Base-by-base conservation (phyloP, 495 filamentous ascomycete species). In the Talaromyces liani region DNA sequence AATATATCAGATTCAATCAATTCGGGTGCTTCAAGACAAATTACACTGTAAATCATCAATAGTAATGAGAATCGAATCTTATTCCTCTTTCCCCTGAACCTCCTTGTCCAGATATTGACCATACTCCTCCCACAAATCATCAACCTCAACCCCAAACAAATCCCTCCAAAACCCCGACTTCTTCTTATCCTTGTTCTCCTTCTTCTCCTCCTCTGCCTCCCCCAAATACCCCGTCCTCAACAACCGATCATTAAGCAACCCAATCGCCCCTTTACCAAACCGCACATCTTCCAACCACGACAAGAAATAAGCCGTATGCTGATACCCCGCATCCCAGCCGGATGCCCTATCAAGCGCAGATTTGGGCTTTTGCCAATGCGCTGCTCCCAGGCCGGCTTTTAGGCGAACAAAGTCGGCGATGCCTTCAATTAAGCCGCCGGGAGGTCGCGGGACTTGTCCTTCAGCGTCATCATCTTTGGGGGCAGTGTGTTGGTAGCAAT, bases 361-460 rank as follows among this genome's bases (percentile, higher is more conserved):
- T 33, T 79, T 80, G 7, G 77, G 77, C 3, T 80, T 81, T 66
- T 83, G 86, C 94, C 94, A 98, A 77, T 97, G 92, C 49, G 91
- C 89, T 20, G 94, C 91, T 45, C 77, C 82, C 49, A 96, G 73
- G 1, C 85, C 84, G 60, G 87, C 85, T 64, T 84, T 86, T 58
- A 98, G 73, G 7, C 94, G 81, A 8, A 98, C 93, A 82, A 91
- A 98, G 71, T 98, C 94, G 16, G 94, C 93, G 62, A 98, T 86
- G 0, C 94, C 94, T 71, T 98, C 94, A 61, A 96, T 88, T 64
- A 98, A 67, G 0, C 94, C 94, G 14, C 87, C 87, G 0, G 93
- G 93, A 0, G 77, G 74, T 14, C 47, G 66, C 4, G 70, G 71
- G 6, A 70, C 65, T 12, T 66, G 41, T 16, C 27, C 60, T 10